A percentile compares a stretch with the other conserved stretches of the same genome.
phyloP scores from a whole-genome alignment of 106 monocot species.

The Dendrobium officinale region DNA sequence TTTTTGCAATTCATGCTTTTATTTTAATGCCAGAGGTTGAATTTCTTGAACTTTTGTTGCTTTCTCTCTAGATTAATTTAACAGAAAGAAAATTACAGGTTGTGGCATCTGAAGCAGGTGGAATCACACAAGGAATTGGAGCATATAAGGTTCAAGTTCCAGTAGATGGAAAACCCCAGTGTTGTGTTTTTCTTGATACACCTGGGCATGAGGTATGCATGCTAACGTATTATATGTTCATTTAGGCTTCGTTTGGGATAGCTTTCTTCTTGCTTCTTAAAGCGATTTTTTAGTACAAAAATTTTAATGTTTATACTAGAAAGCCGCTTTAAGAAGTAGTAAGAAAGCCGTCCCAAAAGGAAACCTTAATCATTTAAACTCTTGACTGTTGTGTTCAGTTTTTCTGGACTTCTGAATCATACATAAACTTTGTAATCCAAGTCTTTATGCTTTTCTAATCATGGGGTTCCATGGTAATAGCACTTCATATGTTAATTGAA shows the following conservation, averaged over 20 bases:
- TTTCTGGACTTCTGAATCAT: background rate
- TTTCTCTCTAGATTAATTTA: slow-evolving; percentile 6
- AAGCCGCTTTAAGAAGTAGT: too few species aligned
- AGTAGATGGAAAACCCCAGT: slow-evolving; percentile 59
- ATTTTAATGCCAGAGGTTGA: background rate
- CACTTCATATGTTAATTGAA: background rate
- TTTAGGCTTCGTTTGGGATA: too few species aligned
- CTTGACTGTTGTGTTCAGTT: background rate
- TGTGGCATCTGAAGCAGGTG: slow-evolving; percentile 93
- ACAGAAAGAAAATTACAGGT: slow-evolving; percentile 39
- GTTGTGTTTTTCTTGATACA: slow-evolving; percentile 92
- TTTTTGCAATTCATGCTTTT: background rate
- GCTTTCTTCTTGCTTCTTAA: too few species aligned
- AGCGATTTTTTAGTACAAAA: too few species aligned
- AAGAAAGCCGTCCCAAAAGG: too few species aligned
- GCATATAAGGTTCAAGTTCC: slow-evolving; percentile 83
- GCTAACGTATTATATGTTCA: background rate
- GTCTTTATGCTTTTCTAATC: background rate
- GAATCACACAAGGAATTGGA: slow-evolving; percentile 98
- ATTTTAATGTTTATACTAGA: too few species aligned
- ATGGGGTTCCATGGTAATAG: slow-evolving; percentile 2
- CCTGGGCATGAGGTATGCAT: slow-evolving; percentile 89
- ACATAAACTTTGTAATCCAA: background rate
- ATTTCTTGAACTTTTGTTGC: slow-evolving; percentile 4
- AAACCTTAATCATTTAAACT: background rate